Evolutionary conservation across 140 eudicot genomes (phyloP).

Genomic region (Anethum foeniculum): DNA sequence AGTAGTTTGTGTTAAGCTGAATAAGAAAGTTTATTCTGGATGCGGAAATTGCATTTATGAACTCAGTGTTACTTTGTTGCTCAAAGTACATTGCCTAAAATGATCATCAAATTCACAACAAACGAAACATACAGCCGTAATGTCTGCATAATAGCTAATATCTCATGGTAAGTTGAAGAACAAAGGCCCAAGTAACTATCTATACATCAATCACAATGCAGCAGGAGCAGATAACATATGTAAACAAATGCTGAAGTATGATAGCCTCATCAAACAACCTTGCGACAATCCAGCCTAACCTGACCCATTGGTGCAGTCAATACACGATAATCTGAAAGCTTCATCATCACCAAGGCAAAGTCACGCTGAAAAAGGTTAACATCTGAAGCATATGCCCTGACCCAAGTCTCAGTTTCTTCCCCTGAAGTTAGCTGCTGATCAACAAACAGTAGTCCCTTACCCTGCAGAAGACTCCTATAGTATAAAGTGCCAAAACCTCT

Average conservation of each 20-base stretch:
- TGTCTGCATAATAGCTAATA: neutral
- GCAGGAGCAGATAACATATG: neutral
- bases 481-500: constrained; percentile 56
- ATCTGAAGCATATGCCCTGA: constrained; percentile 61
- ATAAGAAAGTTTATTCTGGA: neutral
- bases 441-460: constrained; percentile 55
- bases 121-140: neutral
- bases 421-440: constrained; percentile 80
- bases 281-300: constrained; percentile 45
- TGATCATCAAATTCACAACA: neutral
- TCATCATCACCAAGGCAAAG: constrained; percentile 64
- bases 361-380: constrained; percentile 47
- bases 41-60: neutral
- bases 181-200: neutral
- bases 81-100: neutral
- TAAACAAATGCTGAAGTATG: neutral
- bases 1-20: neutral
- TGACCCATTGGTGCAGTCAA: constrained; percentile 48
- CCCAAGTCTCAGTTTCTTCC: constrained; percentile 59
- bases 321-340: constrained; percentile 50
- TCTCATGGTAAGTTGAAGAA: neutral
- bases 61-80: neutral
- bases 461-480: constrained; percentile 60
- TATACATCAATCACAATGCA: neutral
- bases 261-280: constrained; percentile 11